Base-by-base conservation (phyloP, 257 asterid genomes). In the Scutellaria barbata region DNA sequence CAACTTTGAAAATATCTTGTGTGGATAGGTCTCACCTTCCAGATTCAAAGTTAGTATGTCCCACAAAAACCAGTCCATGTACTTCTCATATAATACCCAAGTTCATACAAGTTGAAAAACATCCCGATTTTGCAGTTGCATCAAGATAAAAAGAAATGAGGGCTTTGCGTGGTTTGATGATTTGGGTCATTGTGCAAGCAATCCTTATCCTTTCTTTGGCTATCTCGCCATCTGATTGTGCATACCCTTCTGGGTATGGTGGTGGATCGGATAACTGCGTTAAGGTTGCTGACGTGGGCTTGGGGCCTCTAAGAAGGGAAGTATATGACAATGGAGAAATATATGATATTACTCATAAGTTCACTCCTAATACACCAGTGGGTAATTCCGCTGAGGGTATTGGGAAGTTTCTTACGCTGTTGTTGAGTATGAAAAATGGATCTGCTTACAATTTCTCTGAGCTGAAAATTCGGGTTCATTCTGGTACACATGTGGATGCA, bases 401-500 rank as follows among this genome's bases (percentile, higher is more conserved):
- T 16, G 89, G 95, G 10, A 57, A 83, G 58, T 82, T 69, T 67
- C 88, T 92, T 37, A 74, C 68, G 7, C 90, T 92, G 41, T 64
- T 80, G 80, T 0, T 35, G 57, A 87, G 93, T 82, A 90, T 90
- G 92, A 92, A 88, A 81, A 90, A 92, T 54, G 97, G 95, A 4
- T 90, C 96, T 25, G 95, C 85, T 64, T 88, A 84, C 75, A 92
- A 90, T 79, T 82, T 86, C 70, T 92, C 98, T 10, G 94, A 83
- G 82, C 13, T 92, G 85, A 83, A 74, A 77, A 5, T 92, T 11
- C 80, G 82, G 17, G 85, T 72, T 67, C 98, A 92, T 77, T 57
- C 97, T 63, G 97, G 97, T 25, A 90, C 97, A 14, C 97, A 92
- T 66, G 98, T 92, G 10, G 97, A 92, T 80, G 96, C 97, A 4